These are phyloP conservation scores for Verruconis gallopava DNA, from an alignment of 2,329 filamentous ascomycete species.

Conservation along the genomic window DNA sequence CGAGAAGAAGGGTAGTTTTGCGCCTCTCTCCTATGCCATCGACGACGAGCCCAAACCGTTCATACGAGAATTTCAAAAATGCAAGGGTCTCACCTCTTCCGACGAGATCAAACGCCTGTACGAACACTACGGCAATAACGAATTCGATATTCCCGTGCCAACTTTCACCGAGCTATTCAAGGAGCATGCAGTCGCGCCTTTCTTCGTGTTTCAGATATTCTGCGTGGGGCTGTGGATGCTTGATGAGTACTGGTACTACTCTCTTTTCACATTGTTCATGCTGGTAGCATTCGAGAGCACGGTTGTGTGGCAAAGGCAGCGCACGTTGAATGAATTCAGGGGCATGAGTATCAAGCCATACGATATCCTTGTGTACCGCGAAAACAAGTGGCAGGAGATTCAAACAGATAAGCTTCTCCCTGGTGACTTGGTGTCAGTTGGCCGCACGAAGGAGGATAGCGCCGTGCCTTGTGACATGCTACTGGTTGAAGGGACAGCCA, in stretches of 20 bases:
- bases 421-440: constrained; percentile 84
- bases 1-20: constrained; percentile 57
- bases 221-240: constrained; percentile 97
- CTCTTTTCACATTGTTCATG: constrained; percentile 97
- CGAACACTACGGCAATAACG: constrained; percentile 90
- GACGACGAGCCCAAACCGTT: constrained; percentile 73
- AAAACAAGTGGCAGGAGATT: constrained; percentile 77
- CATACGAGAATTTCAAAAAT: constrained; percentile 66
- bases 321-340: constrained; percentile 89
- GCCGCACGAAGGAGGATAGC: constrained; percentile 89
- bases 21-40: constrained; percentile 69
- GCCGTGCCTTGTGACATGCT: constrained; percentile 97
- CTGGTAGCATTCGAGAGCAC: constrained; percentile 95
- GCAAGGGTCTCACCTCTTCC: constrained; percentile 58
- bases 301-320: constrained; percentile 96
- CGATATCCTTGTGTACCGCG: constrained; percentile 78
- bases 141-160: constrained; percentile 94
- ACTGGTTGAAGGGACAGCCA: constrained; percentile 83
- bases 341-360: constrained; percentile 99
- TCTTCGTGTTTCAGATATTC: constrained; percentile 99
- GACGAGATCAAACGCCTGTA: constrained; percentile 69
- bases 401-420: constrained; percentile 86
- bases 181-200: constrained; percentile 95
- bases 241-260: constrained; percentile 99
- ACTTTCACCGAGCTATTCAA: constrained; percentile 93